These are phyloP conservation scores for Babesia bigemina DNA, from an alignment of 169 alveolate genomes.

Conservation along the genomic window DNA sequence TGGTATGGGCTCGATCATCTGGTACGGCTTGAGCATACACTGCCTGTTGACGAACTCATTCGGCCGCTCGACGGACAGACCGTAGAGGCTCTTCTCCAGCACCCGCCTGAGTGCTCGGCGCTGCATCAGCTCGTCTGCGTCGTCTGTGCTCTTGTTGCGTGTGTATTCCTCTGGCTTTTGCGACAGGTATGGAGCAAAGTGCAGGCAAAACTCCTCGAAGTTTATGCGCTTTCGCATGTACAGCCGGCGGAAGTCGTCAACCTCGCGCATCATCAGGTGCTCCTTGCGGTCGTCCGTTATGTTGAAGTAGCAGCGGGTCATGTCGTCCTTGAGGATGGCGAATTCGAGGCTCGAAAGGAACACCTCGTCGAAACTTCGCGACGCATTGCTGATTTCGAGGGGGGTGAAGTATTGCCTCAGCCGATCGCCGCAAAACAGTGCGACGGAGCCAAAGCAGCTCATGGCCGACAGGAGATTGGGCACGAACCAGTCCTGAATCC, in stretches of 20 bases:
- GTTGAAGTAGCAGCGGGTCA: constrained; percentile 32
- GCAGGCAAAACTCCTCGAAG: constrained; percentile 32
- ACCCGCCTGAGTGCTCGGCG: constrained; percentile 19
- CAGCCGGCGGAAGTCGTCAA: constrained; percentile 35
- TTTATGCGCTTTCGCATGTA: constrained; percentile 16
- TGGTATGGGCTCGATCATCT: constrained; percentile 42
- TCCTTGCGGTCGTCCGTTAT: constrained; percentile 39
- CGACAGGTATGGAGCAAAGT: constrained; percentile 20
- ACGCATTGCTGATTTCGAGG: neutral
- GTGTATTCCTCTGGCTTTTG: constrained; percentile 21
- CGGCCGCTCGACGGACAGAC: constrained; percentile 38
- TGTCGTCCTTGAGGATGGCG: constrained; percentile 38
- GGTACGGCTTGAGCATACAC: constrained; percentile 36
- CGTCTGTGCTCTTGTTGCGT: constrained; percentile 10
- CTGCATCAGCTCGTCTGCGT: constrained; percentile 16
- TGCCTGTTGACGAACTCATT: constrained; percentile 50
- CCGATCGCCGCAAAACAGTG: constrained; percentile 11
- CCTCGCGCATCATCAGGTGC: constrained; percentile 38
- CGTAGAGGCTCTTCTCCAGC: constrained; percentile 30
- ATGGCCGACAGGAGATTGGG: constrained; percentile 11
- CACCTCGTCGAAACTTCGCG: constrained; percentile 10
- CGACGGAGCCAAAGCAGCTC: neutral
- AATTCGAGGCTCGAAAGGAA: constrained; percentile 31
- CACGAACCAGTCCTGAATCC: constrained; percentile 16
- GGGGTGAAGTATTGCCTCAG: constrained; percentile 20